A percentile compares a stretch with the other conserved stretches of the same genome.
These are phyloP conservation scores for Colletotrichum sidae DNA, from an alignment of 2,329 filamentous ascomycete species.

Conservation along the genomic window DNA sequence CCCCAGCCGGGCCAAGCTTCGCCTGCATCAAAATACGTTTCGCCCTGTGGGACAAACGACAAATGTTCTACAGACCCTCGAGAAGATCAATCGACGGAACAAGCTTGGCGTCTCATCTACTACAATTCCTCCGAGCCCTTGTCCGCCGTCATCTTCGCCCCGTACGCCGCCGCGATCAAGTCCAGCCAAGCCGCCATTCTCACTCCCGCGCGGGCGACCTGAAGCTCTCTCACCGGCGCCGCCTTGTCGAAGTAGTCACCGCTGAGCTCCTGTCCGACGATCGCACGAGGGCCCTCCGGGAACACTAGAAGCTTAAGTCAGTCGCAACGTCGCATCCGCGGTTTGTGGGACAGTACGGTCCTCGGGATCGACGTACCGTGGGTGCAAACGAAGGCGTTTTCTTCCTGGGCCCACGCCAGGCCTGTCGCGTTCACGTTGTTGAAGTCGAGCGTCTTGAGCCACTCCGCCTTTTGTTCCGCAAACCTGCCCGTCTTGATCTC, in stretches of 20 bases:
- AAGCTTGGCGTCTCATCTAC: slow-evolving; percentile 32
- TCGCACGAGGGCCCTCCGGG: slow-evolving; percentile 68
- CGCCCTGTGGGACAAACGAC: slow-evolving; percentile 26
- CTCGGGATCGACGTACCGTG: slow-evolving; percentile 58
- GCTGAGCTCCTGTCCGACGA: slow-evolving; percentile 69
- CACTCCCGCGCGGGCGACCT: slow-evolving; percentile 76
- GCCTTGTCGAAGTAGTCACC: slow-evolving; percentile 73
- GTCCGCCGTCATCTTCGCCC: slow-evolving; percentile 17
- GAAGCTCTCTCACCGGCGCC: slow-evolving; percentile 72
- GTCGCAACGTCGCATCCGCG: neutral
- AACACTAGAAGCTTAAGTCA: slow-evolving; percentile 58
- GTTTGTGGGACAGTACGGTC: neutral
- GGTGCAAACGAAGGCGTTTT: slow-evolving; percentile 71
- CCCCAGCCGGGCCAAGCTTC: slow-evolving; percentile 21
- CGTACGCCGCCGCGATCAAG: slow-evolving; percentile 60
- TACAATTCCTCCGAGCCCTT: slow-evolving; percentile 27
- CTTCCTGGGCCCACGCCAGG: slow-evolving; percentile 72
- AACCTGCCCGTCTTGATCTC: slow-evolving; percentile 70
- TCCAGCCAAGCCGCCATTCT: slow-evolving; percentile 77
- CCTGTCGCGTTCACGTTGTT: slow-evolving; percentile 65
- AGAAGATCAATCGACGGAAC: slow-evolving; percentile 15
- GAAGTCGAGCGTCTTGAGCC: slow-evolving; percentile 69
- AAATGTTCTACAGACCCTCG: slow-evolving; percentile 23
- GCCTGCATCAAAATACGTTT: slow-evolving; percentile 30
- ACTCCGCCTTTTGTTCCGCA: slow-evolving; percentile 58